Evolutionary conservation across 257 asterid species (phyloP).

Genomic region (Nicotiana undulata): DNA sequence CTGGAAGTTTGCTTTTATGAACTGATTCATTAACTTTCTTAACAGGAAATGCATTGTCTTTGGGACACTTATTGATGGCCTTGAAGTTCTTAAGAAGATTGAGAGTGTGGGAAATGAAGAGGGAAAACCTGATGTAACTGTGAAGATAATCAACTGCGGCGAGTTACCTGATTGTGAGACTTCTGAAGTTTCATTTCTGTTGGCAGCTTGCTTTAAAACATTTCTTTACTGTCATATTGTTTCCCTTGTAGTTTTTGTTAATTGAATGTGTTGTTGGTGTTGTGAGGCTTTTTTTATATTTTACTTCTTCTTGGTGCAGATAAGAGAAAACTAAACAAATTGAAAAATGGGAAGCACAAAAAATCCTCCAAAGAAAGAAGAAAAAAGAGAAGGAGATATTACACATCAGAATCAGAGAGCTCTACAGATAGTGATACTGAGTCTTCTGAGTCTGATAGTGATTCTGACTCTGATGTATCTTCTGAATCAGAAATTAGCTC

Average conservation of each 20-base stretch:
- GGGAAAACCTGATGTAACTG: slow-evolving; percentile 83
- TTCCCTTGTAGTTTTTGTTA: background rate
- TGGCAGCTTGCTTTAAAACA: background rate
- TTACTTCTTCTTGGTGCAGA: slow-evolving; percentile 12
- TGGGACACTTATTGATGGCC: slow-evolving; percentile 87
- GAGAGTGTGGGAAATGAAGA: slow-evolving; percentile 81
- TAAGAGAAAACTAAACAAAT: slow-evolving; percentile 34
- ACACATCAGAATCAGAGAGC: slow-evolving; percentile 82
- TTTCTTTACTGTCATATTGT: background rate
- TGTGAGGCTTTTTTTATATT: background rate
- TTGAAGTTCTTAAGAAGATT: slow-evolving; percentile 75
- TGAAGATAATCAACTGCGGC: slow-evolving; percentile 84
- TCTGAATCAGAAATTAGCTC: slow-evolving; percentile 78
- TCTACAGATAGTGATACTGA: slow-evolving; percentile 63
- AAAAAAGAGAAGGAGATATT: slow-evolving; percentile 65
- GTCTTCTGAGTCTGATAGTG: slow-evolving; percentile 81
- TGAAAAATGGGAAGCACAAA: slow-evolving; percentile 70
- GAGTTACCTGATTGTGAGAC: slow-evolving; percentile 71
- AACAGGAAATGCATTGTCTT: slow-evolving; percentile 81
- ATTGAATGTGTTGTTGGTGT: slow-evolving; percentile 28
- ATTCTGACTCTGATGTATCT: slow-evolving; percentile 52
- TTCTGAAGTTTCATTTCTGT: slow-evolving; percentile 1
- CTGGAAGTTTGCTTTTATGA: background rate
- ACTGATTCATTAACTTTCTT: slow-evolving; percentile 1
- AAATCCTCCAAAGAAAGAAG: slow-evolving; percentile 64